Base-by-base conservation (phyloP, 2,329 filamentous ascomycete species). In the Ophiosphaerella korrae region DNA sequence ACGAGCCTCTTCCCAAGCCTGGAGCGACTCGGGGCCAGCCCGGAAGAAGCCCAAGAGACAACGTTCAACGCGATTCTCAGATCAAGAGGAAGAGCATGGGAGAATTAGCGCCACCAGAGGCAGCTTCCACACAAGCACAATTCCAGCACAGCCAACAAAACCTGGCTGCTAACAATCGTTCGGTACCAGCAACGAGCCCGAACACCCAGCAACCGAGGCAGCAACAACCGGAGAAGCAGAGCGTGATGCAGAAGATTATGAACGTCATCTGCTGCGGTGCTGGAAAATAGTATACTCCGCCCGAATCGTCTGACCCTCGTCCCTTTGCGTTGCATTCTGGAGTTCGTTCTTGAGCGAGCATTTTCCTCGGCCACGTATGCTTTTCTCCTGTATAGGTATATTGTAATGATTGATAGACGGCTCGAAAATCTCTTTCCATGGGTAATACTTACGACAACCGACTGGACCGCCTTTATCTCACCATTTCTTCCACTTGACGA, bases 121-220 rank as follows among this genome's bases (percentile, higher is more conserved):
- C 89, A 67, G 62, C 62, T 8, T 96, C 91, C 71, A 97, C 91
- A 59, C 90, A 95, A 76, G 93, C 93, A 62, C 93, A 97, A 74
- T 97, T 96, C 82, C 92, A 96, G 80, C 93, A 91, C 82, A 96
- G 91, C 79, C 90, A 89, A 70, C 90, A 91, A 74, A 94, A 96
- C 75, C 83, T 96, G 48, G 62, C 65, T 60, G 84, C 88, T 42
- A 85, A 84, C 66, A 86, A 84, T 66, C 80, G 87, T 70, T 83
- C 82, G 54, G 82, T 77, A 55, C 77, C 79, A 21, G 62, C 61
- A 41, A 62, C 67, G 41, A 72, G 63, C 45, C 69, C 66, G 37
- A 70, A 58, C 33, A 83, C 81, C 52, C 79, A 81, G 60, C 82
- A 83, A 70, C 78, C 73, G 63, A 81, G 80, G 61, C 75, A 74